These are phyloP conservation scores for Stephanodiscus triporus DNA, from an alignment of 108 stramenopile species.

Conservation along the genomic window DNA sequence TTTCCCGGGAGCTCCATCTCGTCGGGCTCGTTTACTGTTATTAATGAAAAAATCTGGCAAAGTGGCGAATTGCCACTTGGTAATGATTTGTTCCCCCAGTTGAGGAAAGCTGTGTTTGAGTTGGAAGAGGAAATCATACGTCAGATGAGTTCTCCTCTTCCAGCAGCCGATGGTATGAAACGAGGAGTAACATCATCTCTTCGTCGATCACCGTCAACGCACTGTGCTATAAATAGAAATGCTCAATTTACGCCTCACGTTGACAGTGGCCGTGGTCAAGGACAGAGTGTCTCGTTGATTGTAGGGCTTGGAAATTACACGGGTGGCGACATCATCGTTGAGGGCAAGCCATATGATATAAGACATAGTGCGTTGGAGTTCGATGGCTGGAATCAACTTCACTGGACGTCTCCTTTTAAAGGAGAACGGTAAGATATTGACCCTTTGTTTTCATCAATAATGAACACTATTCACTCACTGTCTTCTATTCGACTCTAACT, in stretches of 20 bases:
- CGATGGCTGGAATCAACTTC: constrained; percentile 90
- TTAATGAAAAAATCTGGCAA: constrained; percentile 52
- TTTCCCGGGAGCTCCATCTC: constrained; percentile 30
- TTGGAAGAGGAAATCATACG: constrained; percentile 58
- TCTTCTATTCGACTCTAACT: background rate
- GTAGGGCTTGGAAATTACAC: constrained; percentile 90
- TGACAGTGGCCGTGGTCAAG: constrained; percentile 85
- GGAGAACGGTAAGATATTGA: constrained; percentile 66
- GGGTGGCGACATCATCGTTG: constrained; percentile 85
- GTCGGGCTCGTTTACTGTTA: constrained; percentile 74
- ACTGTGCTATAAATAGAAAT: constrained; percentile 87
- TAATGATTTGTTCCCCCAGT: constrained; percentile 89
- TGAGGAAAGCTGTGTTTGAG: constrained; percentile 86
- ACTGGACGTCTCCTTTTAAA: constrained; percentile 84
- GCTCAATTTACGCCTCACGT: constrained; percentile 93
- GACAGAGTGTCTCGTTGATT: constrained; percentile 84
- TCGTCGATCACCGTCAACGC: constrained; percentile 72
- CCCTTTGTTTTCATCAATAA: background rate
- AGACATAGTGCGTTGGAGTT: constrained; percentile 87
- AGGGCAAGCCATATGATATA: constrained; percentile 69
- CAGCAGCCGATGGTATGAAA: constrained; percentile 86
- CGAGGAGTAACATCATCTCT: constrained; percentile 73
- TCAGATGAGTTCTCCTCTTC: constrained; percentile 40
- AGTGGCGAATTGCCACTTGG: constrained; percentile 48
- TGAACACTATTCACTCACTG: background rate